Conservation (phyloP, 768 basidiomycete genomes). For the Hypholoma sublateritium region DNA sequence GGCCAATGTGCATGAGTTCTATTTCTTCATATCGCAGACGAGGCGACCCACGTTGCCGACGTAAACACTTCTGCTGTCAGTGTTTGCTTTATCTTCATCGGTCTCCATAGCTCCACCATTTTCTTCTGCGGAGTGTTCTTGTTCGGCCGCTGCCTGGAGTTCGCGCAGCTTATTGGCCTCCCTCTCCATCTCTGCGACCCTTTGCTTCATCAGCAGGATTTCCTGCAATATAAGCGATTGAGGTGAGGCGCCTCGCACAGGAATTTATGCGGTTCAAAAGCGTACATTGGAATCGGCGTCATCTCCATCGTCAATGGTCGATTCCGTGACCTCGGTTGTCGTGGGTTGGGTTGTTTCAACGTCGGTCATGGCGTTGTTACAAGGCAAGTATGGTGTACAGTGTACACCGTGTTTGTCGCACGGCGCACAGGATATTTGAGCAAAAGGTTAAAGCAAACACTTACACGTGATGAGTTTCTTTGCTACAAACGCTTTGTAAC, state of each 20-base stretch:
- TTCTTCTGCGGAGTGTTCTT: conserved; percentile 46
- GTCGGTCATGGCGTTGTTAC: conserved; percentile 46
- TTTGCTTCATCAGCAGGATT: conserved; percentile 87
- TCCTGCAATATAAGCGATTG: conserved; percentile 50
- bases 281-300: conserved; percentile 63
- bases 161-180: conserved; percentile 88
- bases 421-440: neutral
- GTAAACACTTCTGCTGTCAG: conserved; percentile 88
- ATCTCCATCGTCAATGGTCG: conserved; percentile 55
- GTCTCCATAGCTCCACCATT: conserved; percentile 60
- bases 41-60: conserved; percentile 86
- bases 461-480: conserved; percentile 16
- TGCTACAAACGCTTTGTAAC: neutral
- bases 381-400: conserved; percentile 9
- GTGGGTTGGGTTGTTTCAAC: conserved; percentile 43
- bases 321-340: conserved; percentile 33
- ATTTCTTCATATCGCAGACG: conserved; percentile 11
- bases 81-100: conserved; percentile 80
- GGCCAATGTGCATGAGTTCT: conserved; percentile 9
- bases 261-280: neutral
- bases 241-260: conserved; percentile 10
- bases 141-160: conserved; percentile 76
- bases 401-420: conserved; percentile 17
- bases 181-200: conserved; percentile 91
- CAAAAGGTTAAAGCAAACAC: conserved; percentile 13